Evolutionary conservation across 2,329 filamentous ascomycete species (phyloP).

Genomic region (Aureobasidium pullulans): DNA sequence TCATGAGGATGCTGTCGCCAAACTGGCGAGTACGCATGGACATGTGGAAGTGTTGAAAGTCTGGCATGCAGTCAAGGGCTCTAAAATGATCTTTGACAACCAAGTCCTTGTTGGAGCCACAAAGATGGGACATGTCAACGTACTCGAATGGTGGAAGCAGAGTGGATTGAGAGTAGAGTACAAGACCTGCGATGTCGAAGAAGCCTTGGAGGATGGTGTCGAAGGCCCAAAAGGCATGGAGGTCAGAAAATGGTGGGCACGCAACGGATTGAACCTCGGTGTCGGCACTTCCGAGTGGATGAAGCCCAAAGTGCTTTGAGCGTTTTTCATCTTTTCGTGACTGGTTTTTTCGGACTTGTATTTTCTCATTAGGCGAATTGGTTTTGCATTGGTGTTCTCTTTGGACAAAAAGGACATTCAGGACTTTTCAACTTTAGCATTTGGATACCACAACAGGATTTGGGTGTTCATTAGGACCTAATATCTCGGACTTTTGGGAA

Average conservation of each 20-base stretch:
- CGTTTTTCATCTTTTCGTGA: not conserved
- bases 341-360: not conserved
- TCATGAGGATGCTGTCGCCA: constrained; percentile 74
- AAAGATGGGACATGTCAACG: constrained; percentile 73
- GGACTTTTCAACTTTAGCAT: not conserved
- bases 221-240: constrained; percentile 59
- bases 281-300: constrained; percentile 85
- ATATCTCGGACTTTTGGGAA: not conserved
- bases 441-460: not conserved
- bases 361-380: not conserved
- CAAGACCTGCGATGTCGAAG: constrained; percentile 91
- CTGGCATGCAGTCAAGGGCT: constrained; percentile 69
- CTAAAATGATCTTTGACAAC: constrained; percentile 73
- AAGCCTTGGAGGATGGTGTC: constrained; percentile 82
- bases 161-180: constrained; percentile 77
- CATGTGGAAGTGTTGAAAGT: constrained; percentile 76
- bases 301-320: constrained; percentile 57
- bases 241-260: constrained; percentile 80
- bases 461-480: not conserved
- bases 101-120: constrained; percentile 82
- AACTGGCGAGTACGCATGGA: constrained; percentile 76
- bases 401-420: not conserved
- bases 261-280: constrained; percentile 73
- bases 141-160: constrained; percentile 87
- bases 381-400: not conserved